Base-by-base conservation (phyloP, 495 filamentous ascomycete species). In the Endocarpon pusillum region DNA sequence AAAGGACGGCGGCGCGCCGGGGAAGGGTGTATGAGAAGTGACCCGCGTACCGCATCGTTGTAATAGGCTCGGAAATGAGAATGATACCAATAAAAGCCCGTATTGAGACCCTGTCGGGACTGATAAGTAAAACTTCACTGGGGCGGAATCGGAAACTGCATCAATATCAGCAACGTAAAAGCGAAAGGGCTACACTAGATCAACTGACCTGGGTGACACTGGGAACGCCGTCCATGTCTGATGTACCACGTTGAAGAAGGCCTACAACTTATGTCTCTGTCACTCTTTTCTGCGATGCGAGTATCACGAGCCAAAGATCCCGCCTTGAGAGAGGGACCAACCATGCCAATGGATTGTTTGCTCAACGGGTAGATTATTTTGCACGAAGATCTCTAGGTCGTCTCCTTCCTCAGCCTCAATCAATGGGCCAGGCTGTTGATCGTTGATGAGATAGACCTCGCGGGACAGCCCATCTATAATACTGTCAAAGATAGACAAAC, bases 341-440 rank as follows among this genome's bases (percentile, higher is more conserved):
- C 69, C 71, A 41, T 75, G 71, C 61, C 67, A 72, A 50, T 75
- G 71, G 30, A 76, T 52, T 1, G 69, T 26, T 14, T 50, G 54
- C 16, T 48, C 54, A 34, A 33, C 30, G 9, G 30, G 21, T 4
- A 32, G 21, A 14, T 37, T 23, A 29, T 45, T 45, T 4, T 22
- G 8, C 5, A 45, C 42, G 19, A 36, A 38, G 8, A 45, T 32
- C 19, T 38, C 44, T 14, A 70, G 40, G 11, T 49, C 58, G 40
- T 70, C 64, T 9, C 59, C 66, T 38, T 58, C 53, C 39, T 63
- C 54, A 17, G 56, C 57, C 41, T 62, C 54, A 36, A 75, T 62
- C 10, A 66, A 41, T 4, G 70, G 70, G 1, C 71, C 70, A 0
- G 70, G 70, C 21, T 61, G 60, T 26, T 57, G 57, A n/a, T 61